Percentiles rank a stretch among this genome's conserved stretches.
Conservation (phyloP, 2,329 filamentous ascomycete genomes). For the Juglanconis oblonga region DNA sequence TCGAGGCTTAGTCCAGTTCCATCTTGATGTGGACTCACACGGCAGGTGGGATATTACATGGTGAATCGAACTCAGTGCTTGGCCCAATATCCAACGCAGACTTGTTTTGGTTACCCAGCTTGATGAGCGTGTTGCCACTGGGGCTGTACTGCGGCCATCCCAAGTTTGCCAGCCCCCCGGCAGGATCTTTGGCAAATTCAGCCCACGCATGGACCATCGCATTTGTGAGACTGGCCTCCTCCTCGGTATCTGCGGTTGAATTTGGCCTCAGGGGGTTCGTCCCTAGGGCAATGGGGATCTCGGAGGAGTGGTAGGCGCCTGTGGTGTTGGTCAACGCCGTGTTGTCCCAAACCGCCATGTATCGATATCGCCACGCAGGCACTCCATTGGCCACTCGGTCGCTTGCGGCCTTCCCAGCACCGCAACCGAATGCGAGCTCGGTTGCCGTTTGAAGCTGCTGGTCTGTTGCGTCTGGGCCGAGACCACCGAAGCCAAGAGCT, state of each 20-base stretch:
- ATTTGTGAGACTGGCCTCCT: neutral
- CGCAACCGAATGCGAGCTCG: constrained; percentile 5
- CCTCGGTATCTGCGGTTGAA: neutral
- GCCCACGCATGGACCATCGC: constrained; percentile 8
- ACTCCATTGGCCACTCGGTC: constrained; percentile 1
- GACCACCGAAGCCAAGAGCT: neutral
- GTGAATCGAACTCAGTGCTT: neutral
- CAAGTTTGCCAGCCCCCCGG: neutral
- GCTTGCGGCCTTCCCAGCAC: constrained; percentile 1
- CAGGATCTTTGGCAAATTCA: constrained; percentile 10
- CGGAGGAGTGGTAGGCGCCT: constrained; percentile 2
- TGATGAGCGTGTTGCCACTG: neutral
- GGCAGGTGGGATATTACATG: neutral
- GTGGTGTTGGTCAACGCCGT: neutral
- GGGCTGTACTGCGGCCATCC: constrained; percentile 5
- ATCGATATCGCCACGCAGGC: constrained; percentile 3
- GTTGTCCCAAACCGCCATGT: neutral
- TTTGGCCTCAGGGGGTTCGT: neutral
- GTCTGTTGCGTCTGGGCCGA: neutral
- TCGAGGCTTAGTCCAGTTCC: too few species aligned
- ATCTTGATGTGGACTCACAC: too few species aligned
- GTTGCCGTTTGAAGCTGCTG: neutral
- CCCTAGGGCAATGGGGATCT: constrained; percentile 2
- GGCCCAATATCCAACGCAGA: neutral
- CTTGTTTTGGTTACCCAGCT: neutral